These are phyloP conservation scores for Usnea hakonensis DNA, from an alignment of 495 filamentous ascomycete genomes.

Conservation along the genomic window DNA sequence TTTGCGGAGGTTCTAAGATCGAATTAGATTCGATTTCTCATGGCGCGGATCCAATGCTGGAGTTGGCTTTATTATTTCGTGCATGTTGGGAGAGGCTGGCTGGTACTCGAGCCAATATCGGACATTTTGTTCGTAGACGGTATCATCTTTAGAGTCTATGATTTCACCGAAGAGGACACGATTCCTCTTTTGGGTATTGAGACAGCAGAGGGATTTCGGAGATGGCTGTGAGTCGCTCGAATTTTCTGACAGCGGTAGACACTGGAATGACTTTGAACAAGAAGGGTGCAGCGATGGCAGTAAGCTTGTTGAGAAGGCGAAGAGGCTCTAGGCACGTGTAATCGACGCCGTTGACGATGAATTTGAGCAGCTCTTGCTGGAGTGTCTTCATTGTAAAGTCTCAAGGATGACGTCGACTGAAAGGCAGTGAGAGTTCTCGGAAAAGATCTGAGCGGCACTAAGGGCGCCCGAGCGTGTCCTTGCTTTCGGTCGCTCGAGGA, in stretches of 20 bases:
- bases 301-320: not conserved
- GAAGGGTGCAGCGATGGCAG: not conserved
- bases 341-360: not conserved
- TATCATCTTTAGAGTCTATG: not conserved
- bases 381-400: not conserved
- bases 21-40: too few relatives aligned
- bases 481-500: too few relatives aligned
- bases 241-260: not conserved
- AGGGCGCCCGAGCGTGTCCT: too few relatives aligned
- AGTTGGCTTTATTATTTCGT: too few relatives aligned
- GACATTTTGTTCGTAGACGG: not conserved
- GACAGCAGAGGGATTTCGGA: not conserved
- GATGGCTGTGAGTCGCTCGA: not conserved
- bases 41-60: too few relatives aligned
- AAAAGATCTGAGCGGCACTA: not conserved
- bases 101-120: not conserved
- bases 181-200: not conserved
- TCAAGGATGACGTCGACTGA: not conserved
- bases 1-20: too few relatives aligned
- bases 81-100: not conserved
- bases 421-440: too few relatives aligned
- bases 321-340: not conserved
- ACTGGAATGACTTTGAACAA: not conserved
- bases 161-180: not conserved
- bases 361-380: not conserved